Base-by-base conservation (phyloP, 2,329 filamentous ascomycete genomes). In the Bipolaris zeicola region DNA sequence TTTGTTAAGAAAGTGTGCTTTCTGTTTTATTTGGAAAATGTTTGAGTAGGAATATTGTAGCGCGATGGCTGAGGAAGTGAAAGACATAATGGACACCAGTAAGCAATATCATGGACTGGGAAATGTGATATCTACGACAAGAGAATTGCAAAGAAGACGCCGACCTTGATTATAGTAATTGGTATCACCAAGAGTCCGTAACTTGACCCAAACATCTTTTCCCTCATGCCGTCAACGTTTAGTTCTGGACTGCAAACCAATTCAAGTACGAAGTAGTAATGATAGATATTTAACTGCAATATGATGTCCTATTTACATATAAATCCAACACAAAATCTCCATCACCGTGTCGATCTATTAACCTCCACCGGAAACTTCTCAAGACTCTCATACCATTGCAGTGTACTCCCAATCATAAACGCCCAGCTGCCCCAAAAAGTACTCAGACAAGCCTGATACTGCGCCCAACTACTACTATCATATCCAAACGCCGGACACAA, bases 341-440 rank as follows among this genome's bases (percentile, higher is more conserved):
- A 11, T 10, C 24, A 18, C 44, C 13, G 11, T 20, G 26, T 22
- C 7, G 7, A 20, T 2, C 16, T 28, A 13, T 54, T 37, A 36
- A 58, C 31, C 31, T 73, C 67, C 7, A 75, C 69, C 2, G 70
- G 71, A 57, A 71, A 59, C 48, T 75, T 75, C 46, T 68, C 66
- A 36, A 76, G 45, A 45, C 69, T 70, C 54, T 76, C 72, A 57
- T 73, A 76, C 65, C 70, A 72, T 48, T 75, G 72, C 13, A 75
- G 38, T 20, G 65, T 55, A 50, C 69, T 74, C 6, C 71, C 72
- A 22, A 73, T 65, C 58, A 76, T 57, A 50, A 75, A 75, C 0
- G 72, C 71, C 70, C 70, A 76, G 26, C 68, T 72, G 10, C 67
- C 72, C 72, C 72, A 74, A 24, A 74, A 75, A 1, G 72, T 75